Conservation (phyloP, 768 basidiomycete species). For the Cantharellus anzutake region DNA sequence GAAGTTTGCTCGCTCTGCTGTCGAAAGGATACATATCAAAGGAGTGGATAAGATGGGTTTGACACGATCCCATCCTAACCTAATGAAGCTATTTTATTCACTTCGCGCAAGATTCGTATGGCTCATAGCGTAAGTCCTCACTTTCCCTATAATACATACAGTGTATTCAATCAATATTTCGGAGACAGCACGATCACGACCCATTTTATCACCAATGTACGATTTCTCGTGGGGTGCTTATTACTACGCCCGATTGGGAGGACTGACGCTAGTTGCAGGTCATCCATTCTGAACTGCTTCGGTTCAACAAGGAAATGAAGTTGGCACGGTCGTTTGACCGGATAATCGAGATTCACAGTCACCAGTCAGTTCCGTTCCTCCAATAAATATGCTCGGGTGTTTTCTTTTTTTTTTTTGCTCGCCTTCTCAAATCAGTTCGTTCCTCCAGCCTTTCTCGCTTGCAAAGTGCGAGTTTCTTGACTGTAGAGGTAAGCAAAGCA, state of each 20-base stretch:
- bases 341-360: constrained; percentile 47
- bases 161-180: not conserved
- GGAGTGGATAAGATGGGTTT: constrained; percentile 19
- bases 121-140: constrained; percentile 58
- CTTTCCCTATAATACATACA: too few species aligned
- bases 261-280: constrained; percentile 22
- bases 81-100: constrained; percentile 55
- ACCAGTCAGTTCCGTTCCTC: constrained; percentile 33
- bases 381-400: not conserved
- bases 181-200: constrained; percentile 36
- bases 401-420: not conserved
- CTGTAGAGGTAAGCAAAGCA: constrained; percentile 28
- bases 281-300: constrained; percentile 38
- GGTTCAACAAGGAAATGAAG: constrained; percentile 38
- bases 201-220: constrained; percentile 55
- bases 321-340: constrained; percentile 50
- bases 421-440: not conserved
- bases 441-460: constrained; percentile 37
- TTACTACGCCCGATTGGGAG: too few species aligned
- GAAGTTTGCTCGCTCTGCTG: constrained; percentile 44
- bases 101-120: constrained; percentile 61
- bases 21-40: constrained; percentile 51
- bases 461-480: constrained; percentile 42
- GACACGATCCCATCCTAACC: not conserved
- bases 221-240: constrained; percentile 15